Evolutionary conservation across 2,329 filamentous ascomycete genomes (phyloP).

Genomic region (Penicillium corylophilum): DNA sequence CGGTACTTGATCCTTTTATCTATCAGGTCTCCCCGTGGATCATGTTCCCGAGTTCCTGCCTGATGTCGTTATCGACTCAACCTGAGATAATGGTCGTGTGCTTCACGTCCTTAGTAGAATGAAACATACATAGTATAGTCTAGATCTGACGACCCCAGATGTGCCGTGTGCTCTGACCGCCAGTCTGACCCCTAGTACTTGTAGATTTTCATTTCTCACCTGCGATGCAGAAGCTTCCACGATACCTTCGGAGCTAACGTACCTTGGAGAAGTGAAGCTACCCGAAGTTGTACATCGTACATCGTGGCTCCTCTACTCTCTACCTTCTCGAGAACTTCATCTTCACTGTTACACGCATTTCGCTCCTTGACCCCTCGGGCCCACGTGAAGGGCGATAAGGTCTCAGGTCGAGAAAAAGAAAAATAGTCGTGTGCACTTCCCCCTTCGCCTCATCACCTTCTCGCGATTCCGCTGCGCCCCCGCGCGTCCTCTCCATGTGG

Average conservation of each 20-base stretch:
- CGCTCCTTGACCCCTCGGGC: background rate
- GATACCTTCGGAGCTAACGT: background rate
- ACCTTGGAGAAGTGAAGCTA: background rate
- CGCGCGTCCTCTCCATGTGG: constrained; percentile 64
- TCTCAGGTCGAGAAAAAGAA: constrained; percentile 21
- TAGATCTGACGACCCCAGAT: background rate
- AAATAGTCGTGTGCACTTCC: constrained; percentile 19
- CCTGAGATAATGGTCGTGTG: background rate
- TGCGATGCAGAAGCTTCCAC: background rate
- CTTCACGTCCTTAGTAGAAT: background rate
- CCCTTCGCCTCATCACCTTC: constrained; percentile 4
- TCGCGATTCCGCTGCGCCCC: constrained; percentile 12
- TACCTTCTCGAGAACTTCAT: background rate
- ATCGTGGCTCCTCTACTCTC: background rate
- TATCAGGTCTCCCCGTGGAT: background rate
- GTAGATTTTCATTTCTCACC: background rate
- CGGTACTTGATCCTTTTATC: background rate
- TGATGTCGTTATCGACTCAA: background rate
- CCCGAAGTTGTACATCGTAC: background rate
- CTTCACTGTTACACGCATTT: background rate
- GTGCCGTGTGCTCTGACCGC: constrained; percentile 20
- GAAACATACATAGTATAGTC: background rate
- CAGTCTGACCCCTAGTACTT: constrained; percentile 7
- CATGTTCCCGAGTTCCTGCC: background rate
- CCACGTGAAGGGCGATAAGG: constrained; percentile 21